Evolutionary conservation across 768 basidiomycete genomes (phyloP).

Genomic region (Termitomyces sp.): DNA sequence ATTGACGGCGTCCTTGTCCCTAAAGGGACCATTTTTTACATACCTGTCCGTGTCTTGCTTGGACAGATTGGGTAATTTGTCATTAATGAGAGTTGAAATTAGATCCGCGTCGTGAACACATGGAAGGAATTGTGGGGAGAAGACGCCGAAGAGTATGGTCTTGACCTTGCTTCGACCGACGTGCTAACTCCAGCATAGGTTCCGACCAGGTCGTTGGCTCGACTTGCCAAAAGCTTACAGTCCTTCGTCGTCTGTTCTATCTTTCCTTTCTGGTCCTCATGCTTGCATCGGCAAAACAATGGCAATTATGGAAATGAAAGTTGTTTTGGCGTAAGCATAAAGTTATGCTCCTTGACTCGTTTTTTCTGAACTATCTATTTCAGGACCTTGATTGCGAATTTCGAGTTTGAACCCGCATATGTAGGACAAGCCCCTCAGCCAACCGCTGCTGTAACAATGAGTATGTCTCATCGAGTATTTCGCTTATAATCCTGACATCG

Average conservation of each 20-base stretch:
- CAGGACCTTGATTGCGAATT: slow-evolving; percentile 35
- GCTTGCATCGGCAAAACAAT: slow-evolving; percentile 40
- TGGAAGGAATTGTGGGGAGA: slow-evolving; percentile 45
- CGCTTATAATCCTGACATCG: neutral
- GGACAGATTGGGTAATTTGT: neutral
- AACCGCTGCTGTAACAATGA: slow-evolving; percentile 42
- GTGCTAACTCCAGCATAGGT: slow-evolving; percentile 20
- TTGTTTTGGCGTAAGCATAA: slow-evolving; percentile 25
- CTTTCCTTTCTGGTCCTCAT: slow-evolving; percentile 36
- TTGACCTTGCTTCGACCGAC: neutral
- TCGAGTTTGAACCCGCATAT: slow-evolving; percentile 38
- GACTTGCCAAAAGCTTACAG: slow-evolving; percentile 28
- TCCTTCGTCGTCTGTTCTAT: slow-evolving; percentile 28
- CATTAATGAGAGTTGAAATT: neutral
- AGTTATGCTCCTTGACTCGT: neutral
- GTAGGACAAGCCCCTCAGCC: slow-evolving; percentile 33
- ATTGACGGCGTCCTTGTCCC: slow-evolving; percentile 41
- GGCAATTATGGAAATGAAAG: slow-evolving; percentile 39
- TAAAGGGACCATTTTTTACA: slow-evolving; percentile 37
- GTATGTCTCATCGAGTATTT: slow-evolving; percentile 21
- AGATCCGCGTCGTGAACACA: slow-evolving; percentile 48
- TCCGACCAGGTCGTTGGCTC: slow-evolving; percentile 42
- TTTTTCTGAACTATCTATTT: neutral
- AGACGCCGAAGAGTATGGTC: slow-evolving; percentile 40
- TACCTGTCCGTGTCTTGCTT: slow-evolving; percentile 25